Evolutionary conservation across 768 basidiomycete species (phyloP), one percentile per base, ranked within the genome.

Genomic region (Cystobasidium ongulense): DNA sequence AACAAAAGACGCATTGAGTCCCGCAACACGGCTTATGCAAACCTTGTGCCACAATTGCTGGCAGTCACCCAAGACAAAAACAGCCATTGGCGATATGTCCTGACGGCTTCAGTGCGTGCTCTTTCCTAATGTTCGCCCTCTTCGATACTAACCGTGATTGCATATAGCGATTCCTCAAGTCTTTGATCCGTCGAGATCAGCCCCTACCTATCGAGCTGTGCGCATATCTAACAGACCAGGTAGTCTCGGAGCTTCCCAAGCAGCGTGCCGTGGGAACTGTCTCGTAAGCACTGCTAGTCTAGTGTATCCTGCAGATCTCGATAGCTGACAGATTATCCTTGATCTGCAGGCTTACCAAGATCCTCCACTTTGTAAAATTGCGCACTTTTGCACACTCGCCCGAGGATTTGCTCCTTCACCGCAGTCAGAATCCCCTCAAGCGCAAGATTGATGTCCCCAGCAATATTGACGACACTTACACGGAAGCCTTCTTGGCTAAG

Each of bases 1-100:
- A 62, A 73, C 63, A 71, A 76, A 2, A 18, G 27, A 29, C 73
- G 78, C 0, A 43, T 74, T 15, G 74, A 66, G 5, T 73, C 75
- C 46, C 76, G 77, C 64, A 76, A 79, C 39, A 62, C 36, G 18
- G 78, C 75, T 1, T 79, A 76, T 50, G 76, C 74, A 10, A 41
- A 77, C 29, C 75, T 79, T 0, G 66, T 78, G 2, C 76, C 80
- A 0, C 76, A 82, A 27, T 82, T 89, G 21, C 80, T 89, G 36
- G 83, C 85, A 33, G 84, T 90, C 41, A 89, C 86, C 0, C 83
- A 85, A 25, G 86, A 86, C 31, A 76, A 85, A 1, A 81, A 83
- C 18, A 91, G 88, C 3, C 90, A 92, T 78, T 91, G 90, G 90
- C 85, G 87, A 70, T 92, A 92, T 79, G 82, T 84, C 5, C 88